These are phyloP conservation scores for Asterophora lycoperdoides DNA, from an alignment of 768 basidiomycete species.

Conservation along the genomic window DNA sequence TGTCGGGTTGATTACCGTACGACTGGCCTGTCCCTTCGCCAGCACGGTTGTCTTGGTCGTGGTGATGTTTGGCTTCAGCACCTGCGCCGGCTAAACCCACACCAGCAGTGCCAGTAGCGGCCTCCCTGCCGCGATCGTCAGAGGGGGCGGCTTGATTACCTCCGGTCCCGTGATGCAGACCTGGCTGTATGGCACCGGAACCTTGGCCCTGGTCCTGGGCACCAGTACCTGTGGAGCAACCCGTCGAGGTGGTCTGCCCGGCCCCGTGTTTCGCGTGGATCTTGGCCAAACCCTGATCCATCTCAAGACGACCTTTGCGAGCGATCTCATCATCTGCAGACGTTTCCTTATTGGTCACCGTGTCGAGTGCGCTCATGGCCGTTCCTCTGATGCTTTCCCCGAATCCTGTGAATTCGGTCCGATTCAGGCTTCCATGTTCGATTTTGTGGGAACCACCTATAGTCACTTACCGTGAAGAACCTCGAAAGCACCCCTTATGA, in stretches of 20 bases:
- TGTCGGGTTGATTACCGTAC: not conserved
- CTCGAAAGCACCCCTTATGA: slow-evolving; percentile 30
- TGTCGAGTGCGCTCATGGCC: slow-evolving; percentile 36
- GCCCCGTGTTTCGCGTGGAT: slow-evolving; percentile 1
- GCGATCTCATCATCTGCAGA: slow-evolving; percentile 33
- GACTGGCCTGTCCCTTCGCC: not conserved
- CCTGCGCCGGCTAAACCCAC: not conserved
- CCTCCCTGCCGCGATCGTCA: not conserved
- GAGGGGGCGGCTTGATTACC: too few relatives aligned
- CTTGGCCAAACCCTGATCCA: slow-evolving; percentile 34
- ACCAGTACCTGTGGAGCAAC: too few relatives aligned
- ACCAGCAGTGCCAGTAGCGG: not conserved
- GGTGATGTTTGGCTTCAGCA: not conserved
- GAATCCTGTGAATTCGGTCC: slow-evolving; percentile 26
- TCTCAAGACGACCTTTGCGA: slow-evolving; percentile 34
- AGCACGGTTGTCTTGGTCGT: not conserved
- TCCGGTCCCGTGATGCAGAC: too few relatives aligned
- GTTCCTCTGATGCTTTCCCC: slow-evolving; percentile 45
- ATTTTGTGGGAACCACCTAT: not conserved
- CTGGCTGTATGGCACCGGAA: not conserved
- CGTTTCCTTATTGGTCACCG: slow-evolving; percentile 22
- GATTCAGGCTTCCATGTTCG: slow-evolving; percentile 3
- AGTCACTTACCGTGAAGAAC: slow-evolving; percentile 30
- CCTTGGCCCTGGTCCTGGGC: not conserved
- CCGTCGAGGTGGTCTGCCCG: not conserved